Conservation (phyloP, 495 filamentous ascomycete genomes). For the Stereocaulon alpinum region DNA sequence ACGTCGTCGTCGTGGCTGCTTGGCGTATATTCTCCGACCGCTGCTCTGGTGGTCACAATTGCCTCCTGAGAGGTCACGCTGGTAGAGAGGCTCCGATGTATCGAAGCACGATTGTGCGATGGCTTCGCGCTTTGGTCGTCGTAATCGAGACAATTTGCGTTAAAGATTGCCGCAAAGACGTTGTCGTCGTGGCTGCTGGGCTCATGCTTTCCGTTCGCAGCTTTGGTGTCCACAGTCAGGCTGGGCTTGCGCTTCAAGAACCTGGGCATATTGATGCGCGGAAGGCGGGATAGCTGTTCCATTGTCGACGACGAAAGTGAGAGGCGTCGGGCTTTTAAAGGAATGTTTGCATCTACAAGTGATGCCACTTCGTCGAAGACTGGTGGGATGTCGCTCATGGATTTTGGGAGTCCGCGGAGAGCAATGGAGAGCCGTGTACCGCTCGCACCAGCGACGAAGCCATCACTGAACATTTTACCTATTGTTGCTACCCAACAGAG, state of each 20-base stretch:
- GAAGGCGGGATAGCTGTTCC: not conserved
- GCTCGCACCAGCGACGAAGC: too few relatives aligned
- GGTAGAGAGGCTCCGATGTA: too few relatives aligned
- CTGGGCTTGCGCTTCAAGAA: not conserved
- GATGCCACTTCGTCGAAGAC: not conserved
- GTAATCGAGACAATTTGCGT: not conserved
- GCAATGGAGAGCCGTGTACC: too few relatives aligned
- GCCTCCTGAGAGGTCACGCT: too few relatives aligned
- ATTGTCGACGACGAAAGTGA: not conserved
- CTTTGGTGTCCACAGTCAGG: not conserved
- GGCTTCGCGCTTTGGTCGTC: not conserved
- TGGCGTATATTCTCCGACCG: not conserved
- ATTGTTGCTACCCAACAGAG: too few relatives aligned
- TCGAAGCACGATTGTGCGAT: too few relatives aligned
- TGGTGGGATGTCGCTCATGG: too few relatives aligned
- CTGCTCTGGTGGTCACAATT: not conserved
- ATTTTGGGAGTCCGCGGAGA: too few relatives aligned
- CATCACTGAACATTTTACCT: too few relatives aligned
- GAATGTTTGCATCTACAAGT: not conserved
- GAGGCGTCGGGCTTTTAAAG: not conserved
- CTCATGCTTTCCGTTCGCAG: not conserved
- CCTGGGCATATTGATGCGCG: not conserved
- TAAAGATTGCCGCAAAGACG: not conserved
- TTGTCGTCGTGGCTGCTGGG: not conserved
- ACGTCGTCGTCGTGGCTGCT: not conserved